Evolutionary conservation across 176 grass and related monocot species (phyloP), one percentile per base, ranked within the genome.

Genomic region (Zizania latifolia): DNA sequence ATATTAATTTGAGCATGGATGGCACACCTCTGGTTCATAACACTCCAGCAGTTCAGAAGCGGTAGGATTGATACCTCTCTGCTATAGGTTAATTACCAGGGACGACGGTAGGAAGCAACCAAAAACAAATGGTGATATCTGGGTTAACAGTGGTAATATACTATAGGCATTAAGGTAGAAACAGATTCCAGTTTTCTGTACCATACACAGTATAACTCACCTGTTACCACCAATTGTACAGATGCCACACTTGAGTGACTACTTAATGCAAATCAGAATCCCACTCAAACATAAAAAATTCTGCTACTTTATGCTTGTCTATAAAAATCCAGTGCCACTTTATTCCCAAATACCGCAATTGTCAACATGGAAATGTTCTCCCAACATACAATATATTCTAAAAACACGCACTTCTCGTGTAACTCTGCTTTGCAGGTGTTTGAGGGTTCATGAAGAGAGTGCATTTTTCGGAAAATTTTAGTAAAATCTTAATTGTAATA

Each of bases 291-390:
- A 78, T 65, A 72, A 79, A 35, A 65, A 15, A 19, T 28, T 34
- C 27, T 65, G 27, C 58, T 58, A 10, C 58, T 72, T 85, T 85
- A 85, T 73, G 36, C 59, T 73, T 65, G 72, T 44, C 64, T 62
- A 39, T 75, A 50, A 78, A 61, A 44, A 60, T 62, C 65, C 33
- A 70, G 75, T n/a, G 27, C 21, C 29, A 36, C 82, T 65, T 85
- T 85, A 79, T 79, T 85, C 83, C 59, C 44, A 58, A 45, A 73
- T 79, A 41, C 36, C 36, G 38, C 67, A 58, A 9, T 66, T 72
- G 83, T 85, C 68, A 85, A 66, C 67, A 13, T 65, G 67, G 68
- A 79, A 79, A 79, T 79, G 75, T 73, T 79, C 75, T 78, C 50
- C 38, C 16, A 62, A 63, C 38, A 37, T 72, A 65, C 56, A 78